Conservation (phyloP, 2,329 filamentous ascomycete species). For the Aspergillus fischeri region DNA sequence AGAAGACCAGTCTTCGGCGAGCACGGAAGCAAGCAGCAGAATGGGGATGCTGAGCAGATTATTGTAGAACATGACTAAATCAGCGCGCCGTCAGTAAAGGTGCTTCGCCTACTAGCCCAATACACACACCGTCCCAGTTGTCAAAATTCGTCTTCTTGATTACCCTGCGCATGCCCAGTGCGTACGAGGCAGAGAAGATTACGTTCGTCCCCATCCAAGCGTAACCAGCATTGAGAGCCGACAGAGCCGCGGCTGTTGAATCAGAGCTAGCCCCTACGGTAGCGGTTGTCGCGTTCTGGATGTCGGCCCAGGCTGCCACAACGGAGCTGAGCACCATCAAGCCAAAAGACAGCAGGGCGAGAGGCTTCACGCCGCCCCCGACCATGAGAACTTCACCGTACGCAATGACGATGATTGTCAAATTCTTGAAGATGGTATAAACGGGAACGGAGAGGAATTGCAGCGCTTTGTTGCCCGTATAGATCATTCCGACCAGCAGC, state of each 20-base stretch:
- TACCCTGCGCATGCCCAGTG: slow-evolving; percentile 92
- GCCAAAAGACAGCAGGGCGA: slow-evolving; percentile 88
- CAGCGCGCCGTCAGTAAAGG: slow-evolving; percentile 12
- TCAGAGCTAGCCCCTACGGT: slow-evolving; percentile 60
- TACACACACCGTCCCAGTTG: slow-evolving; percentile 90
- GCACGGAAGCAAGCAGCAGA: slow-evolving; percentile 72
- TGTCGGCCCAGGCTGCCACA: slow-evolving; percentile 95
- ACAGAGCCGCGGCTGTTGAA: slow-evolving; percentile 65
- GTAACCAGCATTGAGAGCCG: slow-evolving; percentile 90
- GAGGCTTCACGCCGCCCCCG: slow-evolving; percentile 80
- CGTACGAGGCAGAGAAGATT: slow-evolving; percentile 84
- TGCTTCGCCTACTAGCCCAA: slow-evolving; percentile 6
- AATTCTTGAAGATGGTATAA: slow-evolving; percentile 99
- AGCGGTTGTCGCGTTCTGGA: slow-evolving; percentile 62
- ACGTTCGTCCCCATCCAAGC: slow-evolving; percentile 98
- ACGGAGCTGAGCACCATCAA: slow-evolving; percentile 95
- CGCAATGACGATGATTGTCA: slow-evolving; percentile 97
- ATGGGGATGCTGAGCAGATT: slow-evolving; percentile 95
- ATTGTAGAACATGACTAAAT: slow-evolving; percentile 97
- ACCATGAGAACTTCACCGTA: slow-evolving; percentile 99
- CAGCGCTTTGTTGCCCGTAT: slow-evolving; percentile 91
- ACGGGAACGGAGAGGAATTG: slow-evolving; percentile 96
- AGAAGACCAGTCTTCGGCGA: slow-evolving; percentile 88
- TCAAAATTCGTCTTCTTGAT: slow-evolving; percentile 99
- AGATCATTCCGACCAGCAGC: slow-evolving; percentile 98